Evolutionary conservation across 1,139 yeast species (phyloP).

Genomic region (Taphrina sp.): DNA sequence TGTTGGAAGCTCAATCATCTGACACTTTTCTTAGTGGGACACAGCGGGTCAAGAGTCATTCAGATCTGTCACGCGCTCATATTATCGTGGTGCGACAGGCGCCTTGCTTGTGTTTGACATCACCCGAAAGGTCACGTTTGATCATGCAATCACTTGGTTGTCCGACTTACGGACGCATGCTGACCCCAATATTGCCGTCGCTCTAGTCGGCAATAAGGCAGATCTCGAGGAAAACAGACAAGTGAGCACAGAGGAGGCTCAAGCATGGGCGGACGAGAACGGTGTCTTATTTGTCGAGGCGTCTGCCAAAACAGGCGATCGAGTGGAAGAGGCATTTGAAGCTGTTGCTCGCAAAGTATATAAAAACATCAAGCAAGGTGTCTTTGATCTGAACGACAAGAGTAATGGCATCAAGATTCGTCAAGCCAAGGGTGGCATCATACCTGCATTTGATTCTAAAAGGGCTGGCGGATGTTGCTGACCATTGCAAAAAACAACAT

Average conservation of each 20-base stretch:
- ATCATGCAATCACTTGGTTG: conserved; percentile 51
- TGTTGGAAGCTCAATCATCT: too few relatives aligned
- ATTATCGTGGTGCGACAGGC: conserved; percentile 77
- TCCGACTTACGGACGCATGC: conserved; percentile 53
- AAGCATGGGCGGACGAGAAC: conserved; percentile 40
- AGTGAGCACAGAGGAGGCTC: conserved; percentile 45
- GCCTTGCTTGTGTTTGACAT: conserved; percentile 75
- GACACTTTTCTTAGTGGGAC: conserved; percentile 54
- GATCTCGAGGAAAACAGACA: conserved; percentile 61
- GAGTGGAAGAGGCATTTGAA: conserved; percentile 83
- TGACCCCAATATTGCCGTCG: conserved; percentile 46
- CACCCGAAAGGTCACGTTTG: conserved; percentile 53
- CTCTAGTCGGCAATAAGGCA: conserved; percentile 53
- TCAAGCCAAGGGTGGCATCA: conserved; percentile 22
- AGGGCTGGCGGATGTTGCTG: conserved; percentile 10
- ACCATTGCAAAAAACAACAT: too few relatives aligned
- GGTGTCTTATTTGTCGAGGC: conserved; percentile 67
- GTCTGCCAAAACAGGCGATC: conserved; percentile 82
- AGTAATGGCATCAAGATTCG: conserved; percentile 31
- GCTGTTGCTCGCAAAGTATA: conserved; percentile 73
- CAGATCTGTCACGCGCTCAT: conserved; percentile 69
- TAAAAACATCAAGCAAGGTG: conserved; percentile 43
- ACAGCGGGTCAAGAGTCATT: conserved; percentile 81
- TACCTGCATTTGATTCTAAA: conserved; percentile 25
- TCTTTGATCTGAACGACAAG: conserved; percentile 42